Base-by-base conservation (phyloP, 2,329 filamentous ascomycete genomes). In the Ophiosphaerella narmari region DNA sequence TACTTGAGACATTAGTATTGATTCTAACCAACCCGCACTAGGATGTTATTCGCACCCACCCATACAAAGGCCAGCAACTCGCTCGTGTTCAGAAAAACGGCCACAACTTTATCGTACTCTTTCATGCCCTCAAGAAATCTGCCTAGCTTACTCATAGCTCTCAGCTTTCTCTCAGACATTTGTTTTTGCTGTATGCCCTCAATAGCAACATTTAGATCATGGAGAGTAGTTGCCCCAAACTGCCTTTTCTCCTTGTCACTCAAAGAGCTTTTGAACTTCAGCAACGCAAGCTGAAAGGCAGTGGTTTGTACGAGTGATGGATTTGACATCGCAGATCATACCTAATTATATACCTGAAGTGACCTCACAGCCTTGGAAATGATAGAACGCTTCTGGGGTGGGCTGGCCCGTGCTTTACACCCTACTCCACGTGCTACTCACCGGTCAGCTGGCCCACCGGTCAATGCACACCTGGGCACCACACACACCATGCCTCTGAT, bases 161-260 rank as follows among this genome's bases (percentile, higher is more conserved):
- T 54, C 48, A 69, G 44, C n/a, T 42, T 55, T 29, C 54, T 59
- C 4, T 44, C 50, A 9, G 42, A 47, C 36, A 52, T 54, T 36
- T 74, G 71, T 9, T 62, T 46, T n/a, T 44, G 43, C 49, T 75
- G 72, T 14, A 73, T 68, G 12, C 33, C 32, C 7, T 48, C 39
- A 5, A 64, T 57, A 3, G 49, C 40, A 2, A 50, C 37, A 40
- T 55, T 24, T 11, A 68, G 52, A 47, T 65, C 62, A 6, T 51
- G 31, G 9, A 66, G 29, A 13, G 65, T 62, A 2, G 53, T 55
- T 21, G 26, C 34, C 6, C 38, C 35, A 34, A 60, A 60, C 13
- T 48, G 36, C 12, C 37, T 39, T 36, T 38, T 43, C 7, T 60
- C 52, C 21, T 54, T 35, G 3, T 41, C 39, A 13, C 39, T 39